phyloP scores from a whole-genome alignment of 2,329 filamentous ascomycete genomes.

The Dactylellina drechsleri region DNA sequence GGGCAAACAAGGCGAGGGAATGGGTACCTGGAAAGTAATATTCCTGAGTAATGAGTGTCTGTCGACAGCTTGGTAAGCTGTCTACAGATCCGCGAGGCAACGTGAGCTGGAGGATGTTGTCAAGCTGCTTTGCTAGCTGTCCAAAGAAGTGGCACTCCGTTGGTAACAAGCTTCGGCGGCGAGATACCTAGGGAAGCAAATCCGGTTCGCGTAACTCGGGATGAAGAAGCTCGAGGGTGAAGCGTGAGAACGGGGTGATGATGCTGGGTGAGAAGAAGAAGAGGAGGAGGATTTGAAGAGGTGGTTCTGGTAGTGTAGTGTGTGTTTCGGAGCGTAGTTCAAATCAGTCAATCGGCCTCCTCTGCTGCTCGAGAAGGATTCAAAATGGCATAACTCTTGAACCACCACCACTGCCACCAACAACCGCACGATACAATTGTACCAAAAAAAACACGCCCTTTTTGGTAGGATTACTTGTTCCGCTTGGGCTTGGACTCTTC shows the following conservation, averaged over 20 bases:
- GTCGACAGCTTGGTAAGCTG: conserved; percentile 38
- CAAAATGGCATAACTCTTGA: neutral
- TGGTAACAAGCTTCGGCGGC: conserved; percentile 9
- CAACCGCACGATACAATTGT: neutral
- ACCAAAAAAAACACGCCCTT: conserved; percentile 40
- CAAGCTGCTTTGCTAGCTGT: conserved; percentile 14
- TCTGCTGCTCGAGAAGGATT: conserved; percentile 1
- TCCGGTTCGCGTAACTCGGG: conserved; percentile 11
- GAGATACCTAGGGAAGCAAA: conserved; percentile 1
- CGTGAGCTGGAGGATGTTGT: conserved; percentile 31
- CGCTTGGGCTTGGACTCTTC: neutral
- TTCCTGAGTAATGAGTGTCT: neutral
- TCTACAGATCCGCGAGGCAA: conserved; percentile 35
- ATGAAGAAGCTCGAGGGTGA: conserved; percentile 7
- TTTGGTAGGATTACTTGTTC: conserved; percentile 13
- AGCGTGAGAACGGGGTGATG: conserved; percentile 13
- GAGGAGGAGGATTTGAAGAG: conserved; percentile 20
- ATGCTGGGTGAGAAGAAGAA: conserved; percentile 17
- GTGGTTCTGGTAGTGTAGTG: conserved; percentile 11
- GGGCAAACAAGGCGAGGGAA: neutral
- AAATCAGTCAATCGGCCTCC: neutral
- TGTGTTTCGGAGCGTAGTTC: conserved; percentile 12
- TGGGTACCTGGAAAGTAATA: conserved; percentile 10
- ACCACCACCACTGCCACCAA: neutral
- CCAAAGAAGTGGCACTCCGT: conserved; percentile 1